phyloP scores from a whole-genome alignment of 1,284 basidiomycete species.

The Cyathus pygmaeus region DNA sequence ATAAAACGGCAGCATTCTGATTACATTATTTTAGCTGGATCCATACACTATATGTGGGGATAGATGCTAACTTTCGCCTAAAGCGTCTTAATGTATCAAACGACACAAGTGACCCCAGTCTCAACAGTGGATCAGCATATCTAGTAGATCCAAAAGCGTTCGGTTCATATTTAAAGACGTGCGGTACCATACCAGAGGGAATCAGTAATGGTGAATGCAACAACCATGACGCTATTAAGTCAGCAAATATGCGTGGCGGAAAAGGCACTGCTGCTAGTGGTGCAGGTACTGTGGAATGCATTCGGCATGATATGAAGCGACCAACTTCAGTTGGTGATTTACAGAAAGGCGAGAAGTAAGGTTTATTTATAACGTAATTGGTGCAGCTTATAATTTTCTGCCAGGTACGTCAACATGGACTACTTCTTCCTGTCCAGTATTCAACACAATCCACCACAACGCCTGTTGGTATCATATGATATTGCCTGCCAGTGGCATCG shows the following conservation, averaged over 20 bases:
- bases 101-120: constrained; percentile 19
- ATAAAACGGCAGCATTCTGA: neutral
- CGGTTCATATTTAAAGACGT: constrained; percentile 11
- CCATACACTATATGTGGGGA: constrained; percentile 18
- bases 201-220: constrained; percentile 13
- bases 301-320: constrained; percentile 38
- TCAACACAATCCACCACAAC: neutral
- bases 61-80: constrained; percentile 27
- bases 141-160: constrained; percentile 20
- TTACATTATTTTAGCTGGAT: constrained; percentile 17
- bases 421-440: constrained; percentile 26
- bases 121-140: constrained; percentile 26
- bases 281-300: constrained; percentile 37
- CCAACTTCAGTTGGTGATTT: constrained; percentile 37
- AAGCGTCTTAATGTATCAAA: constrained; percentile 24
- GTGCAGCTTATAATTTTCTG: neutral
- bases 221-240: constrained; percentile 32
- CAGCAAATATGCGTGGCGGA: constrained; percentile 20
- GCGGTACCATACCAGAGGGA: constrained; percentile 6
- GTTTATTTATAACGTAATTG: no score
- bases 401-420: constrained; percentile 32
- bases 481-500: constrained; percentile 44
- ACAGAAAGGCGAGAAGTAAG: constrained; percentile 46
- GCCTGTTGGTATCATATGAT: constrained; percentile 31
- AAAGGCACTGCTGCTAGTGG: constrained; percentile 37